Evolutionary conservation across 371 early-diverging fungal genomes (phyloP).

Genomic region (Mortierella sp.): DNA sequence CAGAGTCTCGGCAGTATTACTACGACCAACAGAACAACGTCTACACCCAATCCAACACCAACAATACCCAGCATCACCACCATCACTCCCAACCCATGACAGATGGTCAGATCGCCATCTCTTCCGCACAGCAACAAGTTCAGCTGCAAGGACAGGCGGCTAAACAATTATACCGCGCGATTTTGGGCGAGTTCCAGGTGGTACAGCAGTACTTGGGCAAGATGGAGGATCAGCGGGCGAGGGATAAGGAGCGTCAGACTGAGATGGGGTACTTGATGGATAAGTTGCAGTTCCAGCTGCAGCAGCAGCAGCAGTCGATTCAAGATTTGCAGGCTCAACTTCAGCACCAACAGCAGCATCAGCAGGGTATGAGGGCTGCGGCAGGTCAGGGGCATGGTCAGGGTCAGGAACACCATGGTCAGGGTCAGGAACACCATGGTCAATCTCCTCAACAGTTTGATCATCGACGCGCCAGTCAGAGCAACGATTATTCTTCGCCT

Average conservation of each 20-base stretch:
- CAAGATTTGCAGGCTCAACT: slow-evolving; percentile 30
- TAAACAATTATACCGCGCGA: slow-evolving; percentile 21
- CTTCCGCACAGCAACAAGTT: neutral
- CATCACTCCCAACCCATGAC: neutral
- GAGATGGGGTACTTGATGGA: slow-evolving; percentile 31
- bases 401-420: neutral
- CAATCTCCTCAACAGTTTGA: neutral
- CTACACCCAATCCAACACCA: neutral
- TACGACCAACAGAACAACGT: neutral
- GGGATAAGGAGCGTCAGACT: slow-evolving; percentile 39
- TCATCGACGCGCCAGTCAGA: neutral
- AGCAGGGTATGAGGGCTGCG: neutral
- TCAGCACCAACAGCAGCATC: slow-evolving; percentile 2
- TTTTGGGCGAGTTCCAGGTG: slow-evolving; percentile 33
- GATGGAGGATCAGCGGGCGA: slow-evolving; percentile 39
- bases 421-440: neutral
- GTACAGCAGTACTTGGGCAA: slow-evolving; percentile 30
- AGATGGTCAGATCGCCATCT: neutral
- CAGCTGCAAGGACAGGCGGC: slow-evolving; percentile 1
- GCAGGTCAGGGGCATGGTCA: neutral
- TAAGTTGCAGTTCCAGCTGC: slow-evolving; percentile 34
- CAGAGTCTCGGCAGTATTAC: neutral
- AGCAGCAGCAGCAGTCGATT: slow-evolving; percentile 34
- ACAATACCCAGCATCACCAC: neutral
- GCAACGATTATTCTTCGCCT: neutral